A percentile compares a stretch with the other conserved stretches of the same genome.
These are phyloP conservation scores for Lactuca sativa DNA, from an alignment of 129 eudicot genomes.

Conservation along the genomic window DNA sequence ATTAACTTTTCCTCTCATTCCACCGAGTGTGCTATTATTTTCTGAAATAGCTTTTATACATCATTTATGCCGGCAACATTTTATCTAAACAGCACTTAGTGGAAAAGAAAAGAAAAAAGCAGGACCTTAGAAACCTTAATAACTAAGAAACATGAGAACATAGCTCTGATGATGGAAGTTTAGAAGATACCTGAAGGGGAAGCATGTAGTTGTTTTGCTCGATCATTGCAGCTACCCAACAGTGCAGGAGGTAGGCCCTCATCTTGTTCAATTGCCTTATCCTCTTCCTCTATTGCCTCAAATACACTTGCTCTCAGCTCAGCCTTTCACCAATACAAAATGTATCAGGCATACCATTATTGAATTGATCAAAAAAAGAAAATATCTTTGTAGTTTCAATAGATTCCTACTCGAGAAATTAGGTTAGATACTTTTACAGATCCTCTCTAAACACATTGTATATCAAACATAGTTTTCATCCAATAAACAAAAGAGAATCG, in stretches of 20 bases:
- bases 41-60: too few relatives aligned
- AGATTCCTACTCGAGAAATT: background rate
- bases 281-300: conserved; percentile 98
- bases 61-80: too few relatives aligned
- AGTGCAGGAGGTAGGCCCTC: conserved; percentile 93
- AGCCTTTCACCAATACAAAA: conserved; percentile 51
- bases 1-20: too few relatives aligned
- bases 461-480: too few relatives aligned
- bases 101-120: background rate
- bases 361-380: background rate
- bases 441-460: too few relatives aligned
- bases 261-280: conserved; percentile 65
- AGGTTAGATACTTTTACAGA: too few relatives aligned
- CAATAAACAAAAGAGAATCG: too few relatives aligned
- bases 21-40: background rate
- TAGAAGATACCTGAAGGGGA: conserved; percentile 72
- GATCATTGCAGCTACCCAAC: conserved; percentile 93
- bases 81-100: too few relatives aligned
- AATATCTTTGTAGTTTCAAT: background rate
- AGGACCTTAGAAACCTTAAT: background rate
- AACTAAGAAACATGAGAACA: background rate
- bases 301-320: conserved; percentile 96
- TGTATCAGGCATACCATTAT: background rate
- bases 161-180: background rate
- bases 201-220: conserved; percentile 90